Conservation (phyloP, 352 stramenopile genomes). For the Globisporangium ultimum region DNA sequence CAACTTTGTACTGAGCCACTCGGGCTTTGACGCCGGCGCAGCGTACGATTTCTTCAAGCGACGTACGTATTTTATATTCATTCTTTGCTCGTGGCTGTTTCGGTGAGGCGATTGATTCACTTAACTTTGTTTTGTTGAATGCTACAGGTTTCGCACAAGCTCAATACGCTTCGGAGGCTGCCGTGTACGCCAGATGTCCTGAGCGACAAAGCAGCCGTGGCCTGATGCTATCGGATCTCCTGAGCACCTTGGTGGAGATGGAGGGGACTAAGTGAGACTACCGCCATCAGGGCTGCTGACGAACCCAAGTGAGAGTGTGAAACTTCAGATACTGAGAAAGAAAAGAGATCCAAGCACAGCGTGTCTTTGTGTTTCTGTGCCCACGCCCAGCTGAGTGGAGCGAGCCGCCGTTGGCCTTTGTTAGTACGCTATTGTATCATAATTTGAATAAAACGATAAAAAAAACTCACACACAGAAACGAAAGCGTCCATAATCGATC, state of each 20-base stretch:
- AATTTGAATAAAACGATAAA: neutral
- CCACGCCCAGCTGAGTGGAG: too few species aligned
- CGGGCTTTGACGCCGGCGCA: conserved; percentile 49
- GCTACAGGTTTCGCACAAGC: conserved; percentile 23
- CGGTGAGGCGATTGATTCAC: too few species aligned
- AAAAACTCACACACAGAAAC: too few species aligned
- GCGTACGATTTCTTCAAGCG: conserved; percentile 72
- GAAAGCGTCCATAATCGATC: too few species aligned
- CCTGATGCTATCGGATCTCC: neutral
- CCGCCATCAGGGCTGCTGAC: neutral
- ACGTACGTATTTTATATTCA: conserved; percentile 32
- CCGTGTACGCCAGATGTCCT: conserved; percentile 22
- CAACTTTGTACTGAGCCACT: conserved; percentile 43
- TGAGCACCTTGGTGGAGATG: conserved; percentile 6
- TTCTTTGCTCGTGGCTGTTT: neutral
- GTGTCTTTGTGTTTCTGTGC: too few species aligned
- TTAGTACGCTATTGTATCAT: conserved; percentile 11
- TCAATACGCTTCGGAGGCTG: conserved; percentile 14
- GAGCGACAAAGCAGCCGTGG: conserved; percentile 4
- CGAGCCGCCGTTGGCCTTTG: neutral
- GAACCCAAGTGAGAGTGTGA: neutral
- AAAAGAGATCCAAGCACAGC: too few species aligned
- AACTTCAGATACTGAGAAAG: too few species aligned
- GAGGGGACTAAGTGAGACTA: neutral
- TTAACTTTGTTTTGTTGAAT: neutral